phyloP scores from a whole-genome alignment of 768 basidiomycete genomes.

The Suillus ampliporus region DNA sequence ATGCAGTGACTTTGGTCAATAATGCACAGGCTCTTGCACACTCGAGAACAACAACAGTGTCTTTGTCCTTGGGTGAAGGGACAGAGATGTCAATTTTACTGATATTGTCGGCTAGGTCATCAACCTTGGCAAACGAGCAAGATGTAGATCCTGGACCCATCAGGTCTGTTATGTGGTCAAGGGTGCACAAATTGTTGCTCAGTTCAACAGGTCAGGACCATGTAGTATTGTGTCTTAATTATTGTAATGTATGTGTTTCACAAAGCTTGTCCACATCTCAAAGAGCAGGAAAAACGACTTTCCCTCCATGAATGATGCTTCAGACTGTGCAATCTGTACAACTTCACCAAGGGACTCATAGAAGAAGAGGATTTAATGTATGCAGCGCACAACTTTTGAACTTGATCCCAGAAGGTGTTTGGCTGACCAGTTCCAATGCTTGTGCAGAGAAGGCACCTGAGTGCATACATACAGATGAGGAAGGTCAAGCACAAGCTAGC shows the following conservation, averaged over 20 bases:
- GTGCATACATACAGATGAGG: conserved; percentile 45
- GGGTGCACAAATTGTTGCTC: conserved; percentile 51
- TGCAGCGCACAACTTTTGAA: conserved; percentile 51
- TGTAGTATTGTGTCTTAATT: background rate
- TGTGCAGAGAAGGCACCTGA: conserved; percentile 56
- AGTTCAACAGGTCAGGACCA: conserved; percentile 23
- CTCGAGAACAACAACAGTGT: conserved; percentile 36
- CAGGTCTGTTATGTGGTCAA: conserved; percentile 53
- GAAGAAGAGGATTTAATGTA: conserved; percentile 24
- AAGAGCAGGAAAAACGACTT: conserved; percentile 65
- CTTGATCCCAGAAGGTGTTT: conserved; percentile 75
- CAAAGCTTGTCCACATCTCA: conserved; percentile 74
- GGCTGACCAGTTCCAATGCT: conserved; percentile 53
- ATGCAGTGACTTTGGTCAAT: conserved; percentile 51
- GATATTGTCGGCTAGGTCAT: conserved; percentile 23
- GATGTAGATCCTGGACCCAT: conserved; percentile 32
- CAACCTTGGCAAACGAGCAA: conserved; percentile 19
- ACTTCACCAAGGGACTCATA: conserved; percentile 48
- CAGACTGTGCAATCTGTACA: conserved; percentile 45
- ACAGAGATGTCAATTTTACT: conserved; percentile 18
- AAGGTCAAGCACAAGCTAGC: conserved; percentile 31
- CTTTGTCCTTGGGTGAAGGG: conserved; percentile 5
- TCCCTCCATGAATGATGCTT: conserved; percentile 52
- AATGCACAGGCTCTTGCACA: conserved; percentile 47
- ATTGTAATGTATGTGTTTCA: conserved; percentile 55